Evolutionary conservation across 2,329 filamentous ascomycete genomes (phyloP).

Genomic region (Xylaria sp.): DNA sequence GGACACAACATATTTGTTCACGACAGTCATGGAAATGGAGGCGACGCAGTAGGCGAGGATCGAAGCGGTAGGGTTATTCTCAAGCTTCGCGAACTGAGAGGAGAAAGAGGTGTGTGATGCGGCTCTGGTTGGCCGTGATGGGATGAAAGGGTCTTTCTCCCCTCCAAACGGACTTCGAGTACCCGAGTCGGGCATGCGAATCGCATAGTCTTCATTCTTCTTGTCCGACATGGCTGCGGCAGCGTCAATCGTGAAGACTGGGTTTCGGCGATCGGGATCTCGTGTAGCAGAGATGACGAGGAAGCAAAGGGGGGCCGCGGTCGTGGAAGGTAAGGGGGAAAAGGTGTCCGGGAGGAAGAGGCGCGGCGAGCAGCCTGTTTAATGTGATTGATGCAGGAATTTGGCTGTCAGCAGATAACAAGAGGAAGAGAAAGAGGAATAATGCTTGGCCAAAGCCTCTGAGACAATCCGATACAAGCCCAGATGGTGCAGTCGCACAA

Average conservation of each 20-base stretch:
- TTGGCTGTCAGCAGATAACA: slow-evolving; percentile 23
- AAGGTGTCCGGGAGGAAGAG: slow-evolving; percentile 12
- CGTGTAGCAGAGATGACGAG: slow-evolving; percentile 1
- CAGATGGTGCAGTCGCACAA: slow-evolving; percentile 28
- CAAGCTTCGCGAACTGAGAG: slow-evolving; percentile 61
- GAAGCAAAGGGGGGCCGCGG: slow-evolving; percentile 15
- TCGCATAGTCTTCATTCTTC: slow-evolving; percentile 84
- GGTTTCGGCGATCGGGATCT: slow-evolving; percentile 15
- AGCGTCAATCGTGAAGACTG: slow-evolving; percentile 9
- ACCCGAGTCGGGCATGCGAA: slow-evolving; percentile 74
- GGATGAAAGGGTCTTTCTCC: slow-evolving; percentile 64
- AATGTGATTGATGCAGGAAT: slow-evolving; percentile 12
- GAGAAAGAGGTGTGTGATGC: slow-evolving; percentile 53
- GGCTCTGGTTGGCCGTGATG: slow-evolving; percentile 52
- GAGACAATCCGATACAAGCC: slow-evolving; percentile 29
- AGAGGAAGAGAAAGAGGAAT: slow-evolving; percentile 1
- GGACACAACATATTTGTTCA: slow-evolving; percentile 98
- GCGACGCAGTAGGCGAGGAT: slow-evolving; percentile 92
- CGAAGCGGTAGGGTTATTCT: slow-evolving; percentile 82
- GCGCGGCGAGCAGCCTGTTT: slow-evolving; percentile 14
- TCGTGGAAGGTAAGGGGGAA: slow-evolving; percentile 24
- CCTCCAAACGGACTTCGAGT: slow-evolving; percentile 59
- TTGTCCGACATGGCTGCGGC: slow-evolving; percentile 79
- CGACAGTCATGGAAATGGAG: slow-evolving; percentile 99
- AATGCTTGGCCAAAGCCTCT: slow-evolving; percentile 30